phyloP scores from a whole-genome alignment of 331 rosid genomes.

The Malus hybrid region DNA sequence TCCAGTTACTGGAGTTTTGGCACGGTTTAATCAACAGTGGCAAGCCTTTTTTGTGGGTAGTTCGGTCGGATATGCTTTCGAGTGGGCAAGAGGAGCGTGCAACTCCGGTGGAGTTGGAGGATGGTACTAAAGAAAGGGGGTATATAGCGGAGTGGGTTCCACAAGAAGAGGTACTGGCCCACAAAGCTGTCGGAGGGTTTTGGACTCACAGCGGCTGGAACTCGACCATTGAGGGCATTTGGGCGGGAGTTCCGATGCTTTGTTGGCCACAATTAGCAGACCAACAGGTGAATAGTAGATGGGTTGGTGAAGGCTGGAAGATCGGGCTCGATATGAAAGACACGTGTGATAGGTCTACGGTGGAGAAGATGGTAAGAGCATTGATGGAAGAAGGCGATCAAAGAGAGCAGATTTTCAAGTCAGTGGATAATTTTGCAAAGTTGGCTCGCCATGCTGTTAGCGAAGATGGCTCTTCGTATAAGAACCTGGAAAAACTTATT shows the following conservation, averaged over 20 bases:
- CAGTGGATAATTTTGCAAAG: not conserved
- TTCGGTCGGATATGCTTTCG: not conserved
- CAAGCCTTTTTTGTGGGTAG: conserved; percentile 32
- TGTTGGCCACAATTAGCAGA: conserved; percentile 1
- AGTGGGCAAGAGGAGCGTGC: not conserved
- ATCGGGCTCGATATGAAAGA: not conserved
- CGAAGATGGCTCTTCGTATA: conserved; percentile 11
- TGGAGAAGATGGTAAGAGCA: not conserved
- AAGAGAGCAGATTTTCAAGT: not conserved
- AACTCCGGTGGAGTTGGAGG: not conserved
- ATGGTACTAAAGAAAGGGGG: not conserved
- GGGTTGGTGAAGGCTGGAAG: not conserved
- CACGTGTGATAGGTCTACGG: not conserved
- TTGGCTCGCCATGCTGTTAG: not conserved
- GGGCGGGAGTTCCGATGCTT: conserved; percentile 4
- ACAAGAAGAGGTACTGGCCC: conserved; percentile 10
- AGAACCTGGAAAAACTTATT: conserved; percentile 1
- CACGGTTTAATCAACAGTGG: conserved; percentile 37
- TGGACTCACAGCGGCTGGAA: conserved; percentile 14
- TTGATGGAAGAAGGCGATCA: not conserved
- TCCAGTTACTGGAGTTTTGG: conserved; percentile 26
- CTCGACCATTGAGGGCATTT: conserved; percentile 4
- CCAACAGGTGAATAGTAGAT: not conserved
- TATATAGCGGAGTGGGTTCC: not conserved
- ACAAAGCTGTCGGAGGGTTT: conserved; percentile 8